phyloP scores from a whole-genome alignment of 345 rosid species.

The rapeseed (Brassica napus) region Da-Ae NC_063438.1:683001-683500 shows the following conservation, averaged over 20 bases:
- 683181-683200: not conserved
- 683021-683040: conserved; percentile 14
- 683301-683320: not conserved
- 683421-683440: not conserved
- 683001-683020: conserved; percentile 23
- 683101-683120: not conserved
- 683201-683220: not conserved
- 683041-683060: conserved; percentile 16
- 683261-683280: not conserved
- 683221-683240: not conserved
- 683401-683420: not conserved
- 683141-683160: not conserved
- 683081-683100: not conserved
- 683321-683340: not conserved
- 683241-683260: not conserved
- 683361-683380: not conserved
- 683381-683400: not conserved
- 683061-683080: conserved; percentile 25
- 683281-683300: not conserved
- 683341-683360: not conserved
- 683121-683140: conserved; percentile 7
- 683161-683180: not conserved
- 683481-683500: not conserved
- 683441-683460: not conserved
- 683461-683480: not conserved